phyloP scores from a whole-genome alignment of 768 basidiomycete species.

The Naematelia encephala region DNA sequence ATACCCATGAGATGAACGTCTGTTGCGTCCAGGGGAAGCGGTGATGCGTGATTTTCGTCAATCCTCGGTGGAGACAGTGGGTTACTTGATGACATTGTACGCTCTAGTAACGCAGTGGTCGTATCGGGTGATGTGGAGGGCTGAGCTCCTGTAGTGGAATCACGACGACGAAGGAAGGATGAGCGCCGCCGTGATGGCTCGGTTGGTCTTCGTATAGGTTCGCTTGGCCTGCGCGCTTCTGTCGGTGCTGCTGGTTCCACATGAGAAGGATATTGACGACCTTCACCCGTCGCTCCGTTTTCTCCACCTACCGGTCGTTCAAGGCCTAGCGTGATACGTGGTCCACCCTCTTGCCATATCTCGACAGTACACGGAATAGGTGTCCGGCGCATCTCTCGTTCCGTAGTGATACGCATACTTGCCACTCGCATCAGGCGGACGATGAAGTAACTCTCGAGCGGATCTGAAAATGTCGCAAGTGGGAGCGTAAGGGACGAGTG shows the following conservation, averaged over 20 bases:
- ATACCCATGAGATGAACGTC: constrained; percentile 41
- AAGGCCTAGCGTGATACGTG: constrained; percentile 21
- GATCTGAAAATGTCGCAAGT: constrained; percentile 34
- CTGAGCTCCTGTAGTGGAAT: not conserved
- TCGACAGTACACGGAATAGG: constrained; percentile 36
- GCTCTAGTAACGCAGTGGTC: not conserved
- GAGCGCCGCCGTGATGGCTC: too few relatives aligned
- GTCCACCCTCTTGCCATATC: constrained; percentile 41
- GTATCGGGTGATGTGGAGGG: not conserved
- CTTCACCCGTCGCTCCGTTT: constrained; percentile 5
- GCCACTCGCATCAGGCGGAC: constrained; percentile 38
- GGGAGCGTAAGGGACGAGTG: constrained; percentile 29
- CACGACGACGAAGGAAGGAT: constrained; percentile 2
- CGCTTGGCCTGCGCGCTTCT: not conserved
- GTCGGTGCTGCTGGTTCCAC: not conserved
- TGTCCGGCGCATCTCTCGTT: constrained; percentile 37
- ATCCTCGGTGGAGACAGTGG: constrained; percentile 1
- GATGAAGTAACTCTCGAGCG: constrained; percentile 27
- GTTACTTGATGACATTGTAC: not conserved
- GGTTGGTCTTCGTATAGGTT: not conserved
- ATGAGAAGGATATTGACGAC: constrained; percentile 9
- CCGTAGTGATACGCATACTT: constrained; percentile 32
- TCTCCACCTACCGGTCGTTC: constrained; percentile 7
- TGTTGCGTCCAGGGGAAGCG: constrained; percentile 15
- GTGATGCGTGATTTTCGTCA: constrained; percentile 1